Evolutionary conservation across 352 stramenopile species (phyloP), one percentile per base, ranked within the genome.

Genomic region (Globisporangium alternatum): DNA sequence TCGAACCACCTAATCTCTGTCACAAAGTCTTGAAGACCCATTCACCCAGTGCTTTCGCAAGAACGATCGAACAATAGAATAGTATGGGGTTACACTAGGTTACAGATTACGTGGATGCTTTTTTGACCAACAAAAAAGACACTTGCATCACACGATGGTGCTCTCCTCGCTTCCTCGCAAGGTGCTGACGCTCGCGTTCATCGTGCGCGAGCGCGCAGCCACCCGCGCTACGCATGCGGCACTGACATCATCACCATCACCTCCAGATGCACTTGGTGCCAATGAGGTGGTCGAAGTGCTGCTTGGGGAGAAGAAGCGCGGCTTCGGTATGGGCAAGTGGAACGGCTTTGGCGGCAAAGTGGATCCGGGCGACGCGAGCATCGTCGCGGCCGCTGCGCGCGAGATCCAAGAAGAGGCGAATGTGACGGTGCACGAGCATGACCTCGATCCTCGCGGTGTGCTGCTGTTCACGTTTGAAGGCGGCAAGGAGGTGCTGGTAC

Each of bases 321-420:
- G 91, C 39, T 96, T 97, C 57, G 90, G 91, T 17, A 37, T 72
- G 49, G 89, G 89, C 58, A 97, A 97, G 65, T 97, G 87, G 87
- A 97, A 97, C 64, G 89, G 91, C 33, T 97, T 97, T 65, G 91
- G 91, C 5, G 90, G 91, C 6, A 97, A 97, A 69, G 81, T 97
- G 21, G 88, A 97, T 59, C 7, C 65, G 5, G 71, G 70, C 21
- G 91, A 97, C 64, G 71, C 69, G 13, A 87, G 74, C 39, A 70
- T 91, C 55, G 75, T 67, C 48, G 78, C 78, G 6, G 83, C 80
- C 0, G 72, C 83, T 2, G 83, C 72, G 45, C 78, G 83, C 25
- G 83, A 91, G 65, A 69, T 91, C 44, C 37, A 71, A n/a, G 83
- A 91, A 64, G 90, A 97, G 45, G 77, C 83, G 19, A 79, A 84